Percentiles rank a stretch among this genome's conserved stretches.
These are phyloP conservation scores for Stevia rebaudiana DNA, from an alignment of 140 eudicot species.

Conservation along the genomic window DNA sequence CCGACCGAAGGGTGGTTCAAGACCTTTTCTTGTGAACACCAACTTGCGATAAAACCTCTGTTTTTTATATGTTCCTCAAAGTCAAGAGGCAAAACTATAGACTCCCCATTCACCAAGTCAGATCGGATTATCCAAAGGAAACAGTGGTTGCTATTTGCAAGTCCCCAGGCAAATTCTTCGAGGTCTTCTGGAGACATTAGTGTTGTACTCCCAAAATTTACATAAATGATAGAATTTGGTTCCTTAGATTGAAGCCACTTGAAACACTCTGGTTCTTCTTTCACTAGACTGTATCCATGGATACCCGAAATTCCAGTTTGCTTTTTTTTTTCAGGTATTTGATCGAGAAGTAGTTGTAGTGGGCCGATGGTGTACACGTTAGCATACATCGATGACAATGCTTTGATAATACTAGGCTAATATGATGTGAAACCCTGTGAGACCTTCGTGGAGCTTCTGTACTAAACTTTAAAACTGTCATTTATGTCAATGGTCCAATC, in stretches of 20 bases:
- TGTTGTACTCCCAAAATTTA: conserved; percentile 17
- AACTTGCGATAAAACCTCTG: conserved; percentile 27
- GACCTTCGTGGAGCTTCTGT: neutral
- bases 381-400: conserved; percentile 22
- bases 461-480: neutral
- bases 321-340: conserved; percentile 10
- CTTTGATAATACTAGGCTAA: conserved; percentile 24
- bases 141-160: conserved; percentile 24
- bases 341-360: conserved; percentile 21
- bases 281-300: conserved; percentile 23
- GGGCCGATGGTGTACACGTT: conserved; percentile 39
- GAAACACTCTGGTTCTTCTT: conserved; percentile 22
- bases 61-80: conserved; percentile 7
- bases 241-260: conserved; percentile 24
- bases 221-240: conserved; percentile 21
- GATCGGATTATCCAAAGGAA: conserved; percentile 36
- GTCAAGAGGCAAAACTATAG: conserved; percentile 25
- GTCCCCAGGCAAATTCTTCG: conserved; percentile 40
- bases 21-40: conserved; percentile 40
- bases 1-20: conserved; percentile 29
- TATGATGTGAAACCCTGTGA: neutral
- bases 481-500: neutral
- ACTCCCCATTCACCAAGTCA: conserved; percentile 29
- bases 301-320: neutral
- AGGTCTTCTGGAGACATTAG: conserved; percentile 12